These are phyloP conservation scores for Paxillus ammoniavirescens DNA, from an alignment of 768 basidiomycete species.

Conservation along the genomic window DNA sequence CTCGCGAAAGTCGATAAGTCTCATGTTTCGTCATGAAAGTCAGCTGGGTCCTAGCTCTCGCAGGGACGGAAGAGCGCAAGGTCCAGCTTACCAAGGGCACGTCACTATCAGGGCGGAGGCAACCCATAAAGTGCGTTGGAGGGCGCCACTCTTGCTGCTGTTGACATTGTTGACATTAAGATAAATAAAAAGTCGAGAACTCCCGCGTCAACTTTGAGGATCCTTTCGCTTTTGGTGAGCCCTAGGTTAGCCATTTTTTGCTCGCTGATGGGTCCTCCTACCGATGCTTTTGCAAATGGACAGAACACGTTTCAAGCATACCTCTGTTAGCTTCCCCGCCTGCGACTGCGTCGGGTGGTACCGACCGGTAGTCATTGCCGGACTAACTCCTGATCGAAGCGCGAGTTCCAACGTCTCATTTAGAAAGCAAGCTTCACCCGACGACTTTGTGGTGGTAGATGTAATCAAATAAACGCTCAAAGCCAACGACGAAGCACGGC, in stretches of 20 bases:
- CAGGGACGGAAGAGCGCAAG: no score
- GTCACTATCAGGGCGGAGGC: neutral
- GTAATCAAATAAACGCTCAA: conserved; percentile 15
- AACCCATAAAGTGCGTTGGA: conserved; percentile 1
- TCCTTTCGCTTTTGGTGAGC: conserved; percentile 24
- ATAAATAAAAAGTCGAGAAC: neutral
- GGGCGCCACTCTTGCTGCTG: conserved; percentile 11
- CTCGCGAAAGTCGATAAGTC: no score
- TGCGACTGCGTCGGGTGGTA: neutral
- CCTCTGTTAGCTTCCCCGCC: neutral
- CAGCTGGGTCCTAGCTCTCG: no score
- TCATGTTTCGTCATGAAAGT: no score
- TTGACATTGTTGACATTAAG: no score
- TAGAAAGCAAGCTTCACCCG: conserved; percentile 6
- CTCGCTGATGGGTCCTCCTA: neutral
- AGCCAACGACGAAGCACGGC: conserved; percentile 13
- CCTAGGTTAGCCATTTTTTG: neutral
- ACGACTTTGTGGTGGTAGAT: conserved; percentile 12
- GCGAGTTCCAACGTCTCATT: conserved; percentile 1
- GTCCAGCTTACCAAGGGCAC: no score
- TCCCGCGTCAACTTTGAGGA: conserved; percentile 6
- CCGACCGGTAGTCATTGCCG: neutral
- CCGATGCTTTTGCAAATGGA: conserved; percentile 22
- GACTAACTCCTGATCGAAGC: conserved; percentile 8
- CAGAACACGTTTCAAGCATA: neutral